Evolutionary conservation across 768 basidiomycete genomes (phyloP), one percentile per base, ranked within the genome.

Genomic region (Pulveroboletus ravenelii): DNA sequence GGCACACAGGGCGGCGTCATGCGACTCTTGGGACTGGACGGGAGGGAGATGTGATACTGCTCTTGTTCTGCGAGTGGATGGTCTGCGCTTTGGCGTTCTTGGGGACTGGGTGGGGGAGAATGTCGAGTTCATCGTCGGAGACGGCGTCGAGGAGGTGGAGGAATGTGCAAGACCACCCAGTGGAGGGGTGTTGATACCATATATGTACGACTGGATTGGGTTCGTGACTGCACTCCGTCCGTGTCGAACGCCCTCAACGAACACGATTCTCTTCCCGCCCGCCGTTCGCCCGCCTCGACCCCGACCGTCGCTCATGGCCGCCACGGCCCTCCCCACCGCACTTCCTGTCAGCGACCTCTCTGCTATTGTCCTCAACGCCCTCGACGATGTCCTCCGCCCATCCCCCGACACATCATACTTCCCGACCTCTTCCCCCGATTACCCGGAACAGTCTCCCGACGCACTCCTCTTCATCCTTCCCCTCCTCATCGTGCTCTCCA

Each of bases 401-500:
- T 29, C 54, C 25, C 37, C 17, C 56, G 41, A 48, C 48, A n/a
- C 35, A 23, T 17, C 35, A 23, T 20, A 35, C 41, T 13, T 34
- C 45, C 25, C 34, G 15, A 25, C 34, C 37, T 12, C 37, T 6
- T 40, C 44, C 43, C 31, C 55, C 37, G 64, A 66, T 43, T 41
- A 46, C 37, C 50, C 60, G 45, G 62, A 66, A 18, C 63, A 60
- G 27, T 50, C 57, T 30, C 75, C 76, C 46, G 87, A 90, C 62
- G 80, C 87, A 29, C 81, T 91, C 53, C 79, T 89, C 64, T 82
- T 98, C 62, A 83, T 99, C 52, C 80, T 99, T 6, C 95, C 95
- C 25, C 79, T 99, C 47, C 84, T 98, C 64, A 89, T 97, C 71
- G 87, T 98, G 41, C 80, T 97, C 31, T 87, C 90, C 20, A 92